Percentiles rank a stretch among this genome's conserved stretches.
Evolutionary conservation across 2,329 filamentous ascomycete genomes (phyloP).

Genomic region (Alternaria solani): DNA sequence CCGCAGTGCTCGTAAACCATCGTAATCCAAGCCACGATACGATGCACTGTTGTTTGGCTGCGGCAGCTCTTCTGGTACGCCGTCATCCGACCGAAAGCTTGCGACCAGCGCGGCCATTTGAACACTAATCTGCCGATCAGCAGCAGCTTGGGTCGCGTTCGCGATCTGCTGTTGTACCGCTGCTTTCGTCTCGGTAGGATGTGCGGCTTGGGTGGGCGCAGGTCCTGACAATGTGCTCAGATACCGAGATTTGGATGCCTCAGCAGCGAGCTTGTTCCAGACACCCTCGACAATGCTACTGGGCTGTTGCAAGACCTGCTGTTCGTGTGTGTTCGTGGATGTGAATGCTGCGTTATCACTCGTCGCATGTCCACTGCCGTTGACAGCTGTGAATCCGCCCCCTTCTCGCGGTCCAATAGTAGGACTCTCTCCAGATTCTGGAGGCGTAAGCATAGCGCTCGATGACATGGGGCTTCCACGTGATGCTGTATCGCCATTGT

Average conservation of each 20-base stretch:
- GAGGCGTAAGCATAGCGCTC: constrained; percentile 42
- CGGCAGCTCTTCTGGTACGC: constrained; percentile 28
- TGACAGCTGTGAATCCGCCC: constrained; percentile 21
- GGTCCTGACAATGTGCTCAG: constrained; percentile 13
- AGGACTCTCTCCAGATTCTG: constrained; percentile 42
- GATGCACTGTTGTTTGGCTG: constrained; percentile 30
- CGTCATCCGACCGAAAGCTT: constrained; percentile 36
- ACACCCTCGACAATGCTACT: constrained; percentile 34
- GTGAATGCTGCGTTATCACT: constrained; percentile 14
- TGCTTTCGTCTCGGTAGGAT: constrained; percentile 23
- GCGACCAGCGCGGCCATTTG: constrained; percentile 41
- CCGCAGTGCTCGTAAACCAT: constrained; percentile 41
- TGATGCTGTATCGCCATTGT: constrained; percentile 36
- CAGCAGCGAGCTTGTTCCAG: constrained; percentile 32
- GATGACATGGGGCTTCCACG: constrained; percentile 37
- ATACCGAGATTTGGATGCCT: constrained; percentile 26
- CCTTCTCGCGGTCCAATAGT: constrained; percentile 29
- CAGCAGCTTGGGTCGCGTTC: constrained; percentile 30
- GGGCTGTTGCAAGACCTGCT: constrained; percentile 22
- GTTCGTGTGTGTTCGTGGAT: constrained; percentile 16
- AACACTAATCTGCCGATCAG: constrained; percentile 37
- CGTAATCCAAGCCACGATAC: constrained; percentile 42
- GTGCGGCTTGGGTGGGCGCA: constrained; percentile 19
- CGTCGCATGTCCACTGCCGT: constrained; percentile 16
- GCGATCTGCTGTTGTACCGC: constrained; percentile 31